A percentile compares a stretch with the other conserved stretches of the same genome.
phyloP scores from a whole-genome alignment of 345 rosid species.

The Trapa bicornis region DNA sequence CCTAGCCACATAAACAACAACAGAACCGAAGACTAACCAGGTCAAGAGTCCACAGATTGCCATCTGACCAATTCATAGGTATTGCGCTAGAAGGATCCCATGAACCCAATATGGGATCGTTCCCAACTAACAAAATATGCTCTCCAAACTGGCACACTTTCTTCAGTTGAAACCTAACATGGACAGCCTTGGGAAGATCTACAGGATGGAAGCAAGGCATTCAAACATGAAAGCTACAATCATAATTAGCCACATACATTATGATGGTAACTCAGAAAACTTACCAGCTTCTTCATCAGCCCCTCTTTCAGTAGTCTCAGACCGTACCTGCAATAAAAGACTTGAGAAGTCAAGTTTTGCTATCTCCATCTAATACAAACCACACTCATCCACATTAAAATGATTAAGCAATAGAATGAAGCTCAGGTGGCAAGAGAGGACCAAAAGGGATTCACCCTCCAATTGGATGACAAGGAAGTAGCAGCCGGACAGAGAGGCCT shows the following conservation, averaged over 20 bases:
- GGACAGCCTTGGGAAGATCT: slow-evolving; percentile 37
- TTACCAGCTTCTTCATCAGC: slow-evolving; percentile 17
- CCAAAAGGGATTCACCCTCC: slow-evolving; percentile 24
- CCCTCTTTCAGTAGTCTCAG: slow-evolving; percentile 16
- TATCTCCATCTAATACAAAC: not conserved
- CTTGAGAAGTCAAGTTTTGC: too few relatives aligned
- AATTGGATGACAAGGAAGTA: slow-evolving; percentile 11
- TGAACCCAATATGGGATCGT: slow-evolving; percentile 50
- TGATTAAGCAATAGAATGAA: not conserved
- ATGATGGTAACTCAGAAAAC: not conserved
- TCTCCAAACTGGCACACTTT: slow-evolving; percentile 75
- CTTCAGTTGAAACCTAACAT: slow-evolving; percentile 51
- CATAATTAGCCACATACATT: not conserved
- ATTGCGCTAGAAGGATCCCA: slow-evolving; percentile 65
- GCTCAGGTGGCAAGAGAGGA: not conserved
- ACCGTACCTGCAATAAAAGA: slow-evolving; percentile 17
- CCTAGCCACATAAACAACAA: not conserved
- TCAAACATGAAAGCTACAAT: not conserved
- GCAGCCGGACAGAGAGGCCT: slow-evolving; percentile 17
- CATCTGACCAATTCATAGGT: slow-evolving; percentile 76
- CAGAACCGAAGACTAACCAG: slow-evolving; percentile 30
- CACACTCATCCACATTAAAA: not conserved
- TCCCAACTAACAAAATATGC: slow-evolving; percentile 58
- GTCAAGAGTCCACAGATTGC: slow-evolving; percentile 61
- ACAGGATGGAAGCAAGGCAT: slow-evolving; percentile 6